Evolutionary conservation across 140 eudicot species (phyloP), one percentile per base, ranked within the genome.

Genomic region (Anethum foeniculum): DNA sequence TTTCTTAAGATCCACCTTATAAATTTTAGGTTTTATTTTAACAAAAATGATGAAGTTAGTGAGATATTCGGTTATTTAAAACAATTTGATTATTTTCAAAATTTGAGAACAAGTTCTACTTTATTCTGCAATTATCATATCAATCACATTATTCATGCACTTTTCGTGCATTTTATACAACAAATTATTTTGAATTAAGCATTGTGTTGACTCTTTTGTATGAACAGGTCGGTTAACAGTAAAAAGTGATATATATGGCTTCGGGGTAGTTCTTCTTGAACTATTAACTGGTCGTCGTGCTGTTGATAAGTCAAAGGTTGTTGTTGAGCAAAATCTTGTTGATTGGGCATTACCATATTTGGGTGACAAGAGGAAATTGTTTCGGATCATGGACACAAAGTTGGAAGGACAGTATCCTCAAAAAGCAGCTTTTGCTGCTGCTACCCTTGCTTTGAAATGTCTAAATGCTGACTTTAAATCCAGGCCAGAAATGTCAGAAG

Each of bases 341-440:
- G 91, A 87, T 62, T 89, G 93, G 93, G 86, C 93, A 85, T 83
- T 77, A 82, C 93, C 93, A 13, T 87, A 89, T 85, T 79, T 89
- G 73, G 83, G 86, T 44, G 93, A 89, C 81, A 89, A 85, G 62
- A 82, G 90, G 46, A 83, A 77, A 71, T 77, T 90, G 38, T 86
- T 84, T 56, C 80, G 89, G 83, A 88, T 90, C 9, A 90, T 90
- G 95, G 95, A 90, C 80, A 82, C 92, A 28, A 88, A 62, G 75
- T 75, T 90, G 77, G 90, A 88, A 62, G 95, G 95, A 27, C 92
- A 90, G 74, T 90, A 90, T 71, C 92, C 95, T 75, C 86, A 90
- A 27, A 88, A 88, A 78, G 85, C 64, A 36, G 95, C 84, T 43
- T 83, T 44, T 21, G 67, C 85, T 56, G 88, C 88, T 16, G 95